phyloP scores from a whole-genome alignment of 2,329 filamentous ascomycete genomes.

The Orbilia brochopaga region DNA sequence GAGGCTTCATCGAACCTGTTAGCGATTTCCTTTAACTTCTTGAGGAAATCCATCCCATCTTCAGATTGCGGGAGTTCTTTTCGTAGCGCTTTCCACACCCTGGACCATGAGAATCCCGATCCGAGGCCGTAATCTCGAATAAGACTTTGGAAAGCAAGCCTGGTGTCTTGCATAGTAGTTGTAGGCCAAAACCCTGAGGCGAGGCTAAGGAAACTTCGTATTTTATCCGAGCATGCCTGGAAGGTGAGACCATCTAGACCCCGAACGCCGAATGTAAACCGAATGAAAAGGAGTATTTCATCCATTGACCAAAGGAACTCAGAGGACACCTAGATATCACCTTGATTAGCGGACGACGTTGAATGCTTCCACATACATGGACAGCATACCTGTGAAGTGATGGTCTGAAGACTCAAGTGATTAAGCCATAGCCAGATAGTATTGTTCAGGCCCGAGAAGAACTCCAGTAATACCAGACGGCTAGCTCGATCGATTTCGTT shows the following conservation, averaged over 20 bases:
- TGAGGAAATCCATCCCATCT: conserved; percentile 24
- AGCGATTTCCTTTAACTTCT: conserved; percentile 23
- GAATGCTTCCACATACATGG: neutral
- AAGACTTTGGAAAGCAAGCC: conserved; percentile 17
- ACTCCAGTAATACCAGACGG: conserved; percentile 25
- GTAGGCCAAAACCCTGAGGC: conserved; percentile 19
- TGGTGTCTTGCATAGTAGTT: conserved; percentile 18
- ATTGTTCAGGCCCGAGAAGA: conserved; percentile 28
- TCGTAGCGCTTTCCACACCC: conserved; percentile 35
- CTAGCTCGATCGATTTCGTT: conserved; percentile 28
- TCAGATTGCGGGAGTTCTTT: conserved; percentile 35
- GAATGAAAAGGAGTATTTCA: conserved; percentile 29
- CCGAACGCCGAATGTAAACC: conserved; percentile 18
- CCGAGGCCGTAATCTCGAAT: conserved; percentile 35
- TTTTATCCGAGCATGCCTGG: conserved; percentile 45
- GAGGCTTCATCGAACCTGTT: conserved; percentile 35
- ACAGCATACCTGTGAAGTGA: neutral
- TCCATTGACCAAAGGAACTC: conserved; percentile 10
- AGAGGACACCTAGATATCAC: neutral
- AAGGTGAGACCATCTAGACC: conserved; percentile 32
- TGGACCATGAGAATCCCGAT: conserved; percentile 45
- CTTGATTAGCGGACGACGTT: neutral
- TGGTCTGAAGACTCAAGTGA: neutral
- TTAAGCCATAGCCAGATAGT: conserved; percentile 43
- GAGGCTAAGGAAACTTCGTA: conserved; percentile 15